A percentile compares a stretch with the other conserved stretches of the same genome.
phyloP scores from a whole-genome alignment of 2,329 filamentous ascomycete species.

The Nemania abortiva region DNA sequence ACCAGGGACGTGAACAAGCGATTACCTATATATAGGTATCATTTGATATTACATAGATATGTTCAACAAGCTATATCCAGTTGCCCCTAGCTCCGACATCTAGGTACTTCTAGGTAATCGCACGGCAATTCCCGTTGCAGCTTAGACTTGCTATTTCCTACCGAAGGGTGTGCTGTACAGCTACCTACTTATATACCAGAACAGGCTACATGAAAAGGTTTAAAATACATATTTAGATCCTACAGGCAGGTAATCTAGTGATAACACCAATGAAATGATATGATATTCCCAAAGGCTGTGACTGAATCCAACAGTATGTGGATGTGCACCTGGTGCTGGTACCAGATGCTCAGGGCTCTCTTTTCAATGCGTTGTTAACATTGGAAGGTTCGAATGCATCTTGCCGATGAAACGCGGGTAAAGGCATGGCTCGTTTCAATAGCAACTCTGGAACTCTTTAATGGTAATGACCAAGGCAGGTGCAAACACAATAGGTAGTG shows the following conservation, averaged over 20 bases:
- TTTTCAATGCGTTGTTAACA: conserved; percentile 1
- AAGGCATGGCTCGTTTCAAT: conserved; percentile 33
- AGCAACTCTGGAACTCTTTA: conserved; percentile 9
- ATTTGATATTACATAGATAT: too few species aligned
- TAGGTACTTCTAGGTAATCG: neutral
- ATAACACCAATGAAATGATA: neutral
- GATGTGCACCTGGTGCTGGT: neutral
- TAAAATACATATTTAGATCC: neutral
- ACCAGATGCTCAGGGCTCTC: neutral
- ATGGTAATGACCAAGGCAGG: conserved; percentile 13
- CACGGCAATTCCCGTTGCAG: neutral
- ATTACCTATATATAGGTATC: too few species aligned
- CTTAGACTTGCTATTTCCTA: neutral
- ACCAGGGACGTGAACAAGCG: neutral
- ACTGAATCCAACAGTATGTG: too few species aligned
- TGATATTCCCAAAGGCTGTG: too few species aligned
- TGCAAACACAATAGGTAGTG: conserved; percentile 15
- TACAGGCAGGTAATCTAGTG: neutral
- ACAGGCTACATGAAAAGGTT: neutral
- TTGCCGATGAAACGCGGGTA: conserved; percentile 39
- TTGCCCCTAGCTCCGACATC: too few species aligned
- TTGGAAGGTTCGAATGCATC: conserved; percentile 19
- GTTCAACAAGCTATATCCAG: too few species aligned
- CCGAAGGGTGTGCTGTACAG: too few species aligned
- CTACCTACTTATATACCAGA: too few species aligned